Evolutionary conservation across 176 grass and related monocot genomes (phyloP).

Genomic region (Bothriochloa decipiens): DNA sequence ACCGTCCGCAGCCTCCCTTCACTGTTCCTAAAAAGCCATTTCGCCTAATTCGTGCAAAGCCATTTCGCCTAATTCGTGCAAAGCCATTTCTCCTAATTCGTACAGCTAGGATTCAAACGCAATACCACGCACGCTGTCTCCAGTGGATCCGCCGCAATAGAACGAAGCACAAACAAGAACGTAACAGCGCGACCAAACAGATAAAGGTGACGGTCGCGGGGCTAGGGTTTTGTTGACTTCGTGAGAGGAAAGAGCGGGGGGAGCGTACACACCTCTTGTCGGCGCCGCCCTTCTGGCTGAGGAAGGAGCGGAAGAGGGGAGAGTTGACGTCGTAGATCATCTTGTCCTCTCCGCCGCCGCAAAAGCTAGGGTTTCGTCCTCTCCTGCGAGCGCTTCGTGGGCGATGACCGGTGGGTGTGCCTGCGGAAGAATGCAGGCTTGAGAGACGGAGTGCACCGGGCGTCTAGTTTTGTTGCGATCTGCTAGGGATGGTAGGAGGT

Average conservation of each 20-base stretch:
- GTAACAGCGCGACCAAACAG: neutral
- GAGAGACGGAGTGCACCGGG: neutral
- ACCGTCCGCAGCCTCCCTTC: neutral
- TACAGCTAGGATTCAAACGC: neutral
- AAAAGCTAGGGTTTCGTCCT: constrained; percentile 50
- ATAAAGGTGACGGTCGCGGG: neutral
- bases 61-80: neutral
- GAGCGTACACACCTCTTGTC: constrained; percentile 49
- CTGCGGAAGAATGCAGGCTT: neutral
- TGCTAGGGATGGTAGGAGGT: neutral
- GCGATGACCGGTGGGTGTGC: neutral
- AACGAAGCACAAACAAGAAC: neutral
- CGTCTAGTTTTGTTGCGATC: neutral
- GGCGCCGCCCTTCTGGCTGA: constrained; percentile 75
- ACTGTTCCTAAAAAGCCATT: neutral
- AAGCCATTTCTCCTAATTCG: neutral
- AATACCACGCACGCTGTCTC: neutral
- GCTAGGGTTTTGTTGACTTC: neutral
- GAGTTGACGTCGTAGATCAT: constrained; percentile 87
- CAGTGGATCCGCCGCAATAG: neutral
- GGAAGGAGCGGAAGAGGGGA: constrained; percentile 79
- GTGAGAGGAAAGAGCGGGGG: neutral
- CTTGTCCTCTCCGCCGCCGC: neutral
- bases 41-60: neutral
- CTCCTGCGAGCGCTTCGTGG: neutral